These are phyloP conservation scores for Verticillium zaregamsianum DNA, from an alignment of 2,329 filamentous ascomycete species.

Conservation along the genomic window DNA sequence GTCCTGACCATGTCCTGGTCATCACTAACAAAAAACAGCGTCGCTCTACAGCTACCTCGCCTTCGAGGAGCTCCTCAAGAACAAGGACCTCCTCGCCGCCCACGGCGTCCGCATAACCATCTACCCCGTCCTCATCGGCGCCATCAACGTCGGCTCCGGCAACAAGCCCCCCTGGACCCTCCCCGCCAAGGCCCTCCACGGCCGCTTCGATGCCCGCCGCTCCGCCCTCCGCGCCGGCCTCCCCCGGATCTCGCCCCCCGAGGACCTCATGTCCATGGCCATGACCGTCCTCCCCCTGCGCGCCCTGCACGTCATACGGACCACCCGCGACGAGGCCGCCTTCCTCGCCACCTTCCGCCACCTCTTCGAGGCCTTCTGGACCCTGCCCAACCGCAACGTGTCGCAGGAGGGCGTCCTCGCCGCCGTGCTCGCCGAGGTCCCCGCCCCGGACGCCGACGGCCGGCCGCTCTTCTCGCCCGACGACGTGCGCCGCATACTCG, in stretches of 20 bases:
- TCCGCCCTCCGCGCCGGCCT: slow-evolving; percentile 33
- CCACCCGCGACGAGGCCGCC: slow-evolving; percentile 39
- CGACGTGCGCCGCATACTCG: slow-evolving; percentile 53
- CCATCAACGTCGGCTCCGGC: slow-evolving; percentile 57
- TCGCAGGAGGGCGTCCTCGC: slow-evolving; percentile 51
- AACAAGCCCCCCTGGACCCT: slow-evolving; percentile 74
- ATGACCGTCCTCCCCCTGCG: slow-evolving; percentile 56
- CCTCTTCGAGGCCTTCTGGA: slow-evolving; percentile 61
- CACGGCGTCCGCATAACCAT: slow-evolving; percentile 66
- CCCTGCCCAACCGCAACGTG: slow-evolving; percentile 53
- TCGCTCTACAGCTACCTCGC: slow-evolving; percentile 59
- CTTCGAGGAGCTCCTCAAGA: slow-evolving; percentile 54
- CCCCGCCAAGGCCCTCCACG: slow-evolving; percentile 62
- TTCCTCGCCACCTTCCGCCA: slow-evolving; percentile 52
- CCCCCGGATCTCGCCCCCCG: slow-evolving; percentile 30
- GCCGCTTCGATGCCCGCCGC: slow-evolving; percentile 35
- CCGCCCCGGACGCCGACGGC: slow-evolving; percentile 15
- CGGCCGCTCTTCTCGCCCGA: slow-evolving; percentile 38
- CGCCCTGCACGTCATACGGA: slow-evolving; percentile 63
- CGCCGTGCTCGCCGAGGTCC: slow-evolving; percentile 27
- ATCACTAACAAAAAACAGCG: slow-evolving; percentile 36
- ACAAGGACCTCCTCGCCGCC: slow-evolving; percentile 47
- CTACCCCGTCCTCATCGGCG: slow-evolving; percentile 68
- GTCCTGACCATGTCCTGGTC: too few species aligned
- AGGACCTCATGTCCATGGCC: slow-evolving; percentile 37